Conservation (phyloP, 441 rosid species). For the Populus hybrid region DNA sequence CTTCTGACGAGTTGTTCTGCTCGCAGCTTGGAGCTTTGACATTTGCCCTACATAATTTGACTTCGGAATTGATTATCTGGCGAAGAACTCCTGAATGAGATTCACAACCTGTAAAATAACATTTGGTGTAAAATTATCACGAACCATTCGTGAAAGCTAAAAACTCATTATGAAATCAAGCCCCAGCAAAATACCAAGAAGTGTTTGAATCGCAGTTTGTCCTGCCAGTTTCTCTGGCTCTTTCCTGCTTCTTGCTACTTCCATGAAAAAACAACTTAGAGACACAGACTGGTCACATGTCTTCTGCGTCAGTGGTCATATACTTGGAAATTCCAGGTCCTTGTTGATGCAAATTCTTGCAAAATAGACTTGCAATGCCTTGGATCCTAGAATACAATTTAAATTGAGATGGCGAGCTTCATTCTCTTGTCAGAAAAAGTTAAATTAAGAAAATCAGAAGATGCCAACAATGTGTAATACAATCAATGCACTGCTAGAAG, state of each 20-base stretch:
- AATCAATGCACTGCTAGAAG: too few relatives aligned
- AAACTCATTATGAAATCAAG: conserved; percentile 3
- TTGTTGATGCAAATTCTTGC: conserved; percentile 3
- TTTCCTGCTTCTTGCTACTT: conserved; percentile 23
- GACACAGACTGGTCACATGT: conserved; percentile 10
- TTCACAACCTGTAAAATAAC: conserved; percentile 18
- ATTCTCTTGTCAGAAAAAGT: too few relatives aligned
- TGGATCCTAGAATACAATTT: background rate
- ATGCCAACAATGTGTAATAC: background rate
- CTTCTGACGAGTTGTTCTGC: background rate
- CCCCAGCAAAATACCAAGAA: conserved; percentile 18
- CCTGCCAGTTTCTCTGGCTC: conserved; percentile 35
- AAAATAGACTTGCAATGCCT: conserved; percentile 4
- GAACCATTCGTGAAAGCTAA: background rate
- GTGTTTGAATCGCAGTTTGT: conserved; percentile 18
- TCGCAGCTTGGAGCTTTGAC: background rate
- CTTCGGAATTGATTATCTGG: conserved; percentile 4
- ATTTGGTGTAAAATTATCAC: too few relatives aligned
- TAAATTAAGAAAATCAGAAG: background rate
- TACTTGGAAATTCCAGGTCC: conserved; percentile 8
- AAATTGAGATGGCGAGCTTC: too few relatives aligned
- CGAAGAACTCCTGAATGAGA: conserved; percentile 15
- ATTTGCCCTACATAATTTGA: background rate
- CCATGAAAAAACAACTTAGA: conserved; percentile 25
- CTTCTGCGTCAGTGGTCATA: conserved; percentile 8